Evolutionary conservation across 2,329 filamentous ascomycete genomes (phyloP).

Genomic region (Aspergillus sp.): DNA sequence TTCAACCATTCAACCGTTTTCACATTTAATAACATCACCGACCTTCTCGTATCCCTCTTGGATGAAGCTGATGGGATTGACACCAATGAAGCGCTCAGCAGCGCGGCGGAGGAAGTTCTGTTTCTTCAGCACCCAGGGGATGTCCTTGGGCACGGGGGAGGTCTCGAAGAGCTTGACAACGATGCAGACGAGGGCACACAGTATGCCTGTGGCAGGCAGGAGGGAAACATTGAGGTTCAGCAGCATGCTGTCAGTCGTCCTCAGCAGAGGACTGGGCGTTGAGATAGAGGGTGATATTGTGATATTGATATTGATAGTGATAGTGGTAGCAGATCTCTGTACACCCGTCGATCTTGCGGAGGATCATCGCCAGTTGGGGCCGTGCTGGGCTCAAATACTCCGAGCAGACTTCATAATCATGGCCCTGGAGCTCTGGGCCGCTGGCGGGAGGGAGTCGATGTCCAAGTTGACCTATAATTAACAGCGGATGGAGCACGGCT

Average conservation of each 20-base stretch:
- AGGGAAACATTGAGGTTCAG: background rate
- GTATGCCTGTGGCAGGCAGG: slow-evolving; percentile 1
- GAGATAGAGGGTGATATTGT: too few species aligned
- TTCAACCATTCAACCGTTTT: too few species aligned
- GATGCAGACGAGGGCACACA: slow-evolving; percentile 9
- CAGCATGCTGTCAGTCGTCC: slow-evolving; percentile 6
- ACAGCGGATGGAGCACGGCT: background rate
- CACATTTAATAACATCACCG: background rate
- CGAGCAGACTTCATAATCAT: background rate
- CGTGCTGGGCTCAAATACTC: slow-evolving; percentile 8
- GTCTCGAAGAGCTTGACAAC: slow-evolving; percentile 16
- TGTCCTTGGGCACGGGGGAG: slow-evolving; percentile 11
- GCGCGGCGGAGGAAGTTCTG: slow-evolving; percentile 11
- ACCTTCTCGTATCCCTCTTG: slow-evolving; percentile 16
- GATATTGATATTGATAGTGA: too few species aligned
- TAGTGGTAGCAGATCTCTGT: slow-evolving; percentile 1
- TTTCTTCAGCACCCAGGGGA: slow-evolving; percentile 13
- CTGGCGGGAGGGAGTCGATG: background rate
- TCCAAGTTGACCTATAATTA: background rate
- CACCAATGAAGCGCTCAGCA: slow-evolving; percentile 14
- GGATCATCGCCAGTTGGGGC: slow-evolving; percentile 8
- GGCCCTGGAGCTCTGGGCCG: background rate
- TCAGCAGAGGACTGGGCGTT: background rate
- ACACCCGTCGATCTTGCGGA: background rate
- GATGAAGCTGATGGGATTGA: slow-evolving; percentile 15